Conservation (phyloP, 78 protist species). For the Speleostelium caveatum region DNA sequence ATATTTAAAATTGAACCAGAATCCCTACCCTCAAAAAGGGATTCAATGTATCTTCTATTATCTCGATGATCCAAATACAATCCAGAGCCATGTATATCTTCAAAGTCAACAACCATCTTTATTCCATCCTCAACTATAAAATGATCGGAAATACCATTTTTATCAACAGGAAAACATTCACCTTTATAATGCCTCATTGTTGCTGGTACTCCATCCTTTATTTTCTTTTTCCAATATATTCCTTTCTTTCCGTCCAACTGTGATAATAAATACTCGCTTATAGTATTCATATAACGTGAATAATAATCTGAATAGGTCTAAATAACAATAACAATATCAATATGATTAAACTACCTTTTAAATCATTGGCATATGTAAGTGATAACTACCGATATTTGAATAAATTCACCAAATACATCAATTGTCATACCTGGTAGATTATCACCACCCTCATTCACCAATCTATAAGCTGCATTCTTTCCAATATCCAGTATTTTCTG, state of each 20-base stretch:
- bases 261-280: slow-evolving; percentile 32
- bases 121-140: slow-evolving; percentile 48
- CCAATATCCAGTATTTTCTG: slow-evolving; percentile 25
- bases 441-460: slow-evolving; percentile 56
- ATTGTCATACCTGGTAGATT: slow-evolving; percentile 24
- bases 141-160: background rate
- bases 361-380: background rate
- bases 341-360: background rate
- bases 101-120: slow-evolving; percentile 16
- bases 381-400: slow-evolving; percentile 30
- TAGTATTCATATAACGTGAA: background rate
- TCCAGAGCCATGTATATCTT: slow-evolving; percentile 22
- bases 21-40: slow-evolving; percentile 10
- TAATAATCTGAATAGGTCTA: background rate
- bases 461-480: slow-evolving; percentile 35
- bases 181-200: slow-evolving; percentile 21
- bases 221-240: slow-evolving; percentile 39
- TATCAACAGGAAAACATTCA: background rate
- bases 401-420: slow-evolving; percentile 42
- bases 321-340: background rate
- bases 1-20: slow-evolving; percentile 15
- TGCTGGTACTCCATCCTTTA: background rate
- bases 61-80: slow-evolving; percentile 42
- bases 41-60: background rate
- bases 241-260: slow-evolving; percentile 43